These are phyloP conservation scores for Spergularia bocconei DNA, from an alignment of 148 eudicot species.

Conservation along the genomic window DNA sequence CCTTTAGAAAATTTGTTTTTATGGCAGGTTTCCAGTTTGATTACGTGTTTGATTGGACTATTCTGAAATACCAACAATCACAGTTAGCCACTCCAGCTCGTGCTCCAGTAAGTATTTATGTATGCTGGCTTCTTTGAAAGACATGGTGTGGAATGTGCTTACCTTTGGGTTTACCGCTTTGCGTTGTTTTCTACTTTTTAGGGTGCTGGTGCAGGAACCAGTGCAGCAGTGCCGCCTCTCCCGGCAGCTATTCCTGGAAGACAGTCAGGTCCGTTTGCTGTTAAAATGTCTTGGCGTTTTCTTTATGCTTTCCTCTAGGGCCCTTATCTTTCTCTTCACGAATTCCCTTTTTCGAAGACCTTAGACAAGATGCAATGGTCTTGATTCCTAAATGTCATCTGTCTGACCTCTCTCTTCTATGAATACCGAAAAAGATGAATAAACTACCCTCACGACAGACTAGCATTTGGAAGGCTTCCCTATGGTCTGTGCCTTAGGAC, in stretches of 20 bases:
- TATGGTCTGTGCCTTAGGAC: background rate
- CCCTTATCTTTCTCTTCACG: background rate
- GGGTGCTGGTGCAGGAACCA: conserved; percentile 73
- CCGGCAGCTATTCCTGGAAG: conserved; percentile 57
- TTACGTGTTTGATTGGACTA: conserved; percentile 98
- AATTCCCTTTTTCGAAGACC: background rate
- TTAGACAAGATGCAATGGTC: background rate
- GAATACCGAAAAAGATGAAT: background rate
- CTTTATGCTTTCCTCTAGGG: background rate
- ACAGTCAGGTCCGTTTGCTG: conserved; percentile 41
- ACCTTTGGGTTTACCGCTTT: background rate
- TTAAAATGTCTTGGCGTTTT: background rate
- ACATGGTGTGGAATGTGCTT: background rate
- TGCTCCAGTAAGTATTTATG: conserved; percentile 45
- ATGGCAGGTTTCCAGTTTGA: conserved; percentile 90
- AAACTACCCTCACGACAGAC: background rate
- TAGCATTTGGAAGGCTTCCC: no score
- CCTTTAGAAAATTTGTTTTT: conserved; percentile 7
- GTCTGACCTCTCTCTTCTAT: background rate
- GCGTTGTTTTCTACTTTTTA: conserved; percentile 22
- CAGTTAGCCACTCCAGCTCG: conserved; percentile 73
- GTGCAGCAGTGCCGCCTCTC: conserved; percentile 67
- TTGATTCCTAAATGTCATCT: background rate
- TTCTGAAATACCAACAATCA: conserved; percentile 96
- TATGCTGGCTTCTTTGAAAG: background rate